These are phyloP conservation scores for Olyra latifolia DNA, from an alignment of 176 grass and related monocot species.

Conservation along the genomic window DNA sequence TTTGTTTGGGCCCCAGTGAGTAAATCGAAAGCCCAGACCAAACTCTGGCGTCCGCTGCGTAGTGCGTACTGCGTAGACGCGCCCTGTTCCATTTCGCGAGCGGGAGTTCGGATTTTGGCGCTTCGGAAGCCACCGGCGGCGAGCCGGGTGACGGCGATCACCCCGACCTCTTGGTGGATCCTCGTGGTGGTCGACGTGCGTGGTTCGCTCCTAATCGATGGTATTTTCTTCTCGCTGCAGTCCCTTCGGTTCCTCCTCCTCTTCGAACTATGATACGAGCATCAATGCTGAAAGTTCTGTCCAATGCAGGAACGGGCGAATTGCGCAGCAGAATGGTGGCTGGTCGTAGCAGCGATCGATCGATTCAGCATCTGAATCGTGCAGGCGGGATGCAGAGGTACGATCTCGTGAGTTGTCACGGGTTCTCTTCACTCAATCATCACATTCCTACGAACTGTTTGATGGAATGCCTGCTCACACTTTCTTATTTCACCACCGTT, in stretches of 20 bases:
- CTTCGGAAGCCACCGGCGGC: no score
- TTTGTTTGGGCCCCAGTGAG: no score
- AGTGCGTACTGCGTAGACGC: no score
- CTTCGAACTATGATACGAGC: background rate
- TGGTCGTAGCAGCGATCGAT: background rate
- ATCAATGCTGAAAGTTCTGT: no score
- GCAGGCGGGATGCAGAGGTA: background rate
- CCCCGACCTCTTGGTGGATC: background rate
- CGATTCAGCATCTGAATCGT: background rate
- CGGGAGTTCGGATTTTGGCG: no score
- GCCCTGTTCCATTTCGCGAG: no score
- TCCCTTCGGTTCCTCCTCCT: no score
- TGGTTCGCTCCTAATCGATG: background rate
- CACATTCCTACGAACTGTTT: background rate
- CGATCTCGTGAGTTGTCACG: background rate
- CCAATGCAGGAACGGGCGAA: background rate
- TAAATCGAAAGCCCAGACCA: no score
- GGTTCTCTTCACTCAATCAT: background rate
- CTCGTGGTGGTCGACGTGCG: background rate
- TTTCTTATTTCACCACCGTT: background rate
- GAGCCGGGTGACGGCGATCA: no score
- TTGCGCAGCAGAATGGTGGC: background rate
- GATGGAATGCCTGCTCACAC: slow-evolving; percentile 21
- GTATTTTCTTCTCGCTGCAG: background rate
- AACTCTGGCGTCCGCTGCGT: no score